Conservation (phyloP, 2,329 filamentous ascomycete genomes). For the Aphanoascus verrucosus region DNA sequence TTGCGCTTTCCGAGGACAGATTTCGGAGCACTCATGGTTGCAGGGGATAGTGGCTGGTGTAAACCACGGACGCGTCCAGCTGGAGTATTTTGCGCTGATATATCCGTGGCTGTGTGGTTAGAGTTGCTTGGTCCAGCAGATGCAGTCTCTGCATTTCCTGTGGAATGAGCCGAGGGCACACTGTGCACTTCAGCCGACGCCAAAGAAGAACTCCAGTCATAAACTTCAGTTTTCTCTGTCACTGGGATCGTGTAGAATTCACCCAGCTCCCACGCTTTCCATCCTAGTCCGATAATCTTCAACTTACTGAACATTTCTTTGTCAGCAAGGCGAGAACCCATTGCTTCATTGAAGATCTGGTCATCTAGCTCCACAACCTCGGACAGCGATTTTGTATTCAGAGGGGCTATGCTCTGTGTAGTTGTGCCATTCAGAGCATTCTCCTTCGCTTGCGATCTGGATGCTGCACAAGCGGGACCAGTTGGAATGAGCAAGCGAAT, state of each 20-base stretch:
- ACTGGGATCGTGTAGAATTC: slow-evolving; percentile 28
- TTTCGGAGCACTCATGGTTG: not conserved
- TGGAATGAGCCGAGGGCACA: not conserved
- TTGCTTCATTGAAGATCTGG: slow-evolving; percentile 22
- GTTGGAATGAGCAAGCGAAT: slow-evolving; percentile 34
- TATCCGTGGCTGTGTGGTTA: not conserved
- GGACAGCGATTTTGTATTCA: slow-evolving; percentile 20
- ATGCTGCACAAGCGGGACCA: not conserved
- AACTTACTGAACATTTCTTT: slow-evolving; percentile 25
- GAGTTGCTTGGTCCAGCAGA: not conserved
- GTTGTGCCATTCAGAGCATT: not conserved
- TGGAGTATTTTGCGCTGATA: not conserved
- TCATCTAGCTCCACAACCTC: slow-evolving; percentile 33
- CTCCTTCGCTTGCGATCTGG: slow-evolving; percentile 8
- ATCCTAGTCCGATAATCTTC: slow-evolving; percentile 30
- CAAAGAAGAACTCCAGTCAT: not conserved
- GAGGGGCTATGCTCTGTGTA: not conserved
- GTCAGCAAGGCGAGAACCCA: slow-evolving; percentile 26
- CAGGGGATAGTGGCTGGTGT: not conserved
- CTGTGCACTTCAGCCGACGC: not conserved
- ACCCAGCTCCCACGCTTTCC: slow-evolving; percentile 31
- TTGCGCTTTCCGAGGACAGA: slow-evolving; percentile 9
- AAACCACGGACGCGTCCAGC: not conserved
- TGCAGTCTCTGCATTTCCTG: not conserved
- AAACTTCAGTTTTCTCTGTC: slow-evolving; percentile 1